A percentile compares a stretch with the other conserved stretches of the same genome.
These are phyloP conservation scores for Suillus subluteus DNA, from an alignment of 768 basidiomycete species.

Conservation along the genomic window DNA sequence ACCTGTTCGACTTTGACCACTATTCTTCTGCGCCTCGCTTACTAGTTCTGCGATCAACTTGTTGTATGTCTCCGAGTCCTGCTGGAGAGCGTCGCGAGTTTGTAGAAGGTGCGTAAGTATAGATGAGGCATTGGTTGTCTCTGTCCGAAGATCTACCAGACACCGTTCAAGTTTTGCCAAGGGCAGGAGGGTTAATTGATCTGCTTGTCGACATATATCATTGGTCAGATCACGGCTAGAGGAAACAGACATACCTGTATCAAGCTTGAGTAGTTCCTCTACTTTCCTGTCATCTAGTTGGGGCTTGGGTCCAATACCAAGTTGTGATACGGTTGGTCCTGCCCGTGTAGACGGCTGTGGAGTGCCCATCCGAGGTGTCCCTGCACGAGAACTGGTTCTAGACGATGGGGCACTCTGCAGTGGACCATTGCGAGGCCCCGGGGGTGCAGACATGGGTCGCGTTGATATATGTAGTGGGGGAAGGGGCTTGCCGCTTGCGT, in stretches of 20 bases:
- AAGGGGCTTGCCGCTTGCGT: slow-evolving; percentile 62
- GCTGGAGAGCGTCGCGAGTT: slow-evolving; percentile 77
- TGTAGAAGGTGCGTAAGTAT: slow-evolving; percentile 84
- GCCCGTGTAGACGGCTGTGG: slow-evolving; percentile 45
- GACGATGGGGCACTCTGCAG: slow-evolving; percentile 33
- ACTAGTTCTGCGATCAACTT: slow-evolving; percentile 90
- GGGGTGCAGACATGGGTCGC: slow-evolving; percentile 80
- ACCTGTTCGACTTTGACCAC: slow-evolving; percentile 55
- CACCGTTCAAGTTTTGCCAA: slow-evolving; percentile 66
- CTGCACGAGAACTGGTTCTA: slow-evolving; percentile 55
- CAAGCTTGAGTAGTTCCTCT: slow-evolving; percentile 63
- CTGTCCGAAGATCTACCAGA: slow-evolving; percentile 66
- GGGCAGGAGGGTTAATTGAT: slow-evolving; percentile 72
- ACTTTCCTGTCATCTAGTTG: slow-evolving; percentile 70
- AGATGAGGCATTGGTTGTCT: slow-evolving; percentile 76
- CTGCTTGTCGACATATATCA: slow-evolving; percentile 41
- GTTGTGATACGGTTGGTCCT: slow-evolving; percentile 35
- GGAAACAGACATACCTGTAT: slow-evolving; percentile 56
- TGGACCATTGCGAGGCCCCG: slow-evolving; percentile 52
- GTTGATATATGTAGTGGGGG: slow-evolving; percentile 85
- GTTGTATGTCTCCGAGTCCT: slow-evolving; percentile 90
- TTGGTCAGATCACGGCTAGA: slow-evolving; percentile 1
- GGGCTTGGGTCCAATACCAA: slow-evolving; percentile 77
- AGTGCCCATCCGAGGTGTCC: slow-evolving; percentile 46
- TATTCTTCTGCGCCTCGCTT: slow-evolving; percentile 88